phyloP scores from a whole-genome alignment of 768 basidiomycete species.

The Trametes punicea region DNA sequence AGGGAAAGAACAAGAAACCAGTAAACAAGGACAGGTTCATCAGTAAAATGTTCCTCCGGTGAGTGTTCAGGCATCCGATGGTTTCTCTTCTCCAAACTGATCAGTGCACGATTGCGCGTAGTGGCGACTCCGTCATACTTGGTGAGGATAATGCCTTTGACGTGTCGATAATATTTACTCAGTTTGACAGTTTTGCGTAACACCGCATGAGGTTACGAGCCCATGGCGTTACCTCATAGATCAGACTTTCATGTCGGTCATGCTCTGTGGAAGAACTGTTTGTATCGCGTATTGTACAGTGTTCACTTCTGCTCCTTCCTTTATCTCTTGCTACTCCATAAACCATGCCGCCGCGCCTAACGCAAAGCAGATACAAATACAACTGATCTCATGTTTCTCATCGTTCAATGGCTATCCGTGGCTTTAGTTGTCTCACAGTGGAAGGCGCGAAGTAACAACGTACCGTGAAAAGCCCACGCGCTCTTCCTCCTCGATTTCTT shows the following conservation, averaged over 20 bases:
- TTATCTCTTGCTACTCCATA: background rate
- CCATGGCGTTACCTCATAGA: background rate
- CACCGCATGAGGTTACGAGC: conserved; percentile 24
- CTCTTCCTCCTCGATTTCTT: conserved; percentile 41
- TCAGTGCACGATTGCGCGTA: conserved; percentile 31
- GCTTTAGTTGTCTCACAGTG: background rate
- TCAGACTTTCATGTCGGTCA: background rate
- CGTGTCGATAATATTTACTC: conserved; percentile 25
- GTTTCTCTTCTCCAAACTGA: conserved; percentile 1
- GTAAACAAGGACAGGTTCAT: conserved; percentile 99
- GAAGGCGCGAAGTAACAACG: background rate
- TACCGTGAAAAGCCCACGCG: background rate
- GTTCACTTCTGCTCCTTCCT: conserved; percentile 3
- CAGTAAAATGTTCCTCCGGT: conserved; percentile 98
- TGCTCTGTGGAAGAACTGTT: conserved; percentile 7
- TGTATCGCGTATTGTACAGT: conserved; percentile 21
- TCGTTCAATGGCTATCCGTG: background rate
- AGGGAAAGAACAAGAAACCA: conserved; percentile 98
- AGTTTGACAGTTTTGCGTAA: conserved; percentile 58
- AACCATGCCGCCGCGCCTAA: background rate
- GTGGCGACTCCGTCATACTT: conserved; percentile 96
- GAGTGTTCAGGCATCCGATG: conserved; percentile 22
- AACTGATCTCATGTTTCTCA: background rate
- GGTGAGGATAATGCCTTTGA: conserved; percentile 52
- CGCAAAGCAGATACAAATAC: background rate